Evolutionary conservation across 331 rosid species (phyloP).

Genomic region (Prunus yedoensis): DNA sequence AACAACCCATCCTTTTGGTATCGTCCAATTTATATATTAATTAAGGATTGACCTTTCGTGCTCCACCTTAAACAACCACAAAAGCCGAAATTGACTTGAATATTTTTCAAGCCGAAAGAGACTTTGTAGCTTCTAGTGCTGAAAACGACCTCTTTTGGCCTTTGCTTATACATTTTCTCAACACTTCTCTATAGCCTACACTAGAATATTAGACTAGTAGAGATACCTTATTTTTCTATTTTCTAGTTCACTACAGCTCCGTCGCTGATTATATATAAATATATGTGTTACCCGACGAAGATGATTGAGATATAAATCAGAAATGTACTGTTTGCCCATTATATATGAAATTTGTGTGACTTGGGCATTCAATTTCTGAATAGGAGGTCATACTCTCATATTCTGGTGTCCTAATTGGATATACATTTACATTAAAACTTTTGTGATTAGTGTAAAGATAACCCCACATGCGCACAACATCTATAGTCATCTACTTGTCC

Average conservation of each 20-base stretch:
- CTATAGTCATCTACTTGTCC: conserved; percentile 23
- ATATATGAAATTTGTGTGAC: too few relatives aligned
- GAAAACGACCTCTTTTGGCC: neutral
- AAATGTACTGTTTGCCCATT: too few relatives aligned
- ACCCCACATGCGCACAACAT: conserved; percentile 18
- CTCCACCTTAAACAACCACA: neutral
- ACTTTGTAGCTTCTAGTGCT: neutral
- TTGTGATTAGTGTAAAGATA: conserved; percentile 19
- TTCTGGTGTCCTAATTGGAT: neutral
- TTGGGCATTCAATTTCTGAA: too few relatives aligned
- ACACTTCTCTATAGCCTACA: too few relatives aligned
- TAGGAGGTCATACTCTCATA: neutral
- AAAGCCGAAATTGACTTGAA: neutral
- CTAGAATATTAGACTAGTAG: too few relatives aligned
- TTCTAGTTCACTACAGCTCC: too few relatives aligned
- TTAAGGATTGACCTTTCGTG: neutral
- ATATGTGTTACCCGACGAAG: too few relatives aligned
- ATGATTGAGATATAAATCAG: too few relatives aligned
- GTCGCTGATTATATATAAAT: too few relatives aligned
- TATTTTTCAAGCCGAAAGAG: neutral
- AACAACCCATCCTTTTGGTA: neutral
- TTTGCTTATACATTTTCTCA: neutral
- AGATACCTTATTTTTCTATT: too few relatives aligned
- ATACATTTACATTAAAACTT: neutral
- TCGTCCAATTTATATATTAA: neutral